Evolutionary conservation across 345 rosid species (phyloP), one percentile per base, ranked within the genome.

Genomic region (Gossypium bickii): DNA sequence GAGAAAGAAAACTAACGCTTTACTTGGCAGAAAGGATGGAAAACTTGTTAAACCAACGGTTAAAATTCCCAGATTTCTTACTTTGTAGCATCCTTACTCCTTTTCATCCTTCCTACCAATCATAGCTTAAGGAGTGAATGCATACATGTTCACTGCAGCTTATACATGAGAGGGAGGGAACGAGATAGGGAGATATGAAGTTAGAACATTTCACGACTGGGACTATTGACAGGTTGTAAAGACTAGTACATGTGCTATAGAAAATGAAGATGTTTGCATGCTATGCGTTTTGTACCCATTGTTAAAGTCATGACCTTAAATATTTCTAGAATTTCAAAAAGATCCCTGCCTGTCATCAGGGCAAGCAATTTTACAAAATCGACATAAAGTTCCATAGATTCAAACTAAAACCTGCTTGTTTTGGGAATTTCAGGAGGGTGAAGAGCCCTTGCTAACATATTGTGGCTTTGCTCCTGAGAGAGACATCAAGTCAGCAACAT

Each of bases 401-500:
- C 57, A 25, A 48, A 67, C 55, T 22, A 67, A 67, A 67, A 47
- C 38, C 56, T 12, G 38, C 38, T 67, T 12, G 38, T 18, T 66
- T 66, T 66, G 48, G 29, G 34, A 45, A 66, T 66, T 66, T 67
- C 55, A 47, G 12, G 18, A 45, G 34, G 38, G 53, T 66, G n/a
- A 22, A 45, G 25, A 20, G 55, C 56, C 71, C 53, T 47, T 47
- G 34, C 12, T 22, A 45, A 22, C 10, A 67, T 67, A 67, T 47
- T 67, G 71, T 22, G 55, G 55, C 34, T 22, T 38, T 66, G 53
- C 70, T 66, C 18, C 53, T 45, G 60, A 67, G 71, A 66, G 55
- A 67, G 29, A 47, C 71, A 13, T 25, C 12, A 47, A 20, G 70
- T 66, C 70, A 20, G 70, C 34, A 20, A 20, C 11, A 20, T 66